phyloP scores from a whole-genome alignment of 495 filamentous ascomycete genomes.

The Aspergillus kassunensis region DNA sequence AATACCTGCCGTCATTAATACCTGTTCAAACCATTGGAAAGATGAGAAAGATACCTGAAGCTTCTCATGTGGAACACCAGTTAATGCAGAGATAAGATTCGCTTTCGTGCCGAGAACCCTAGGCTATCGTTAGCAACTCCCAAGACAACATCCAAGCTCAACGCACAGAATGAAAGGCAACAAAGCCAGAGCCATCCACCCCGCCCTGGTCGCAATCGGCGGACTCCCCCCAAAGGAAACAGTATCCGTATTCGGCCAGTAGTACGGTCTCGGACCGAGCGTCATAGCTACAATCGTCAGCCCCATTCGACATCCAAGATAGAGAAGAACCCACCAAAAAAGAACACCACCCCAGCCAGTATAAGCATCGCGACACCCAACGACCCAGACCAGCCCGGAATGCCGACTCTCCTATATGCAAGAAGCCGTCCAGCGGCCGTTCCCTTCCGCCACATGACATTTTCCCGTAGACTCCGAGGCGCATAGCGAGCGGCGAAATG shows the following conservation, averaged over 20 bases:
- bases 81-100: conserved; percentile 48
- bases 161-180: conserved; percentile 52
- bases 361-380: conserved; percentile 21
- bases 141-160: no score
- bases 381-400: not conserved
- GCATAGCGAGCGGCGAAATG: conserved; percentile 33
- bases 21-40: not conserved
- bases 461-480: conserved; percentile 23
- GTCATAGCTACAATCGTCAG: conserved; percentile 34
- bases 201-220: conserved; percentile 49
- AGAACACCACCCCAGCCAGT: conserved; percentile 21
- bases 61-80: conserved; percentile 53
- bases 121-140: conserved; percentile 4
- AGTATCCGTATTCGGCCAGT: conserved; percentile 47
- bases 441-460: conserved; percentile 17
- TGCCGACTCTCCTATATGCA: conserved; percentile 12
- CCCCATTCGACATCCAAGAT: not conserved
- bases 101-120: conserved; percentile 30
- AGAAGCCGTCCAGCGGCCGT: conserved; percentile 18
- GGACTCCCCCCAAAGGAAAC: conserved; percentile 46
- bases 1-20: conserved; percentile 20
- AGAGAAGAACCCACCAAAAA: conserved; percentile 24
- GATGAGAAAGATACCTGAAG: conserved; percentile 18
- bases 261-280: conserved; percentile 51
- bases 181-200: conserved; percentile 49